A percentile compares a stretch with the other conserved stretches of the same genome.
phyloP scores from a whole-genome alignment of 1,284 basidiomycete species.

The Ceratobasidium sp. region DNA sequence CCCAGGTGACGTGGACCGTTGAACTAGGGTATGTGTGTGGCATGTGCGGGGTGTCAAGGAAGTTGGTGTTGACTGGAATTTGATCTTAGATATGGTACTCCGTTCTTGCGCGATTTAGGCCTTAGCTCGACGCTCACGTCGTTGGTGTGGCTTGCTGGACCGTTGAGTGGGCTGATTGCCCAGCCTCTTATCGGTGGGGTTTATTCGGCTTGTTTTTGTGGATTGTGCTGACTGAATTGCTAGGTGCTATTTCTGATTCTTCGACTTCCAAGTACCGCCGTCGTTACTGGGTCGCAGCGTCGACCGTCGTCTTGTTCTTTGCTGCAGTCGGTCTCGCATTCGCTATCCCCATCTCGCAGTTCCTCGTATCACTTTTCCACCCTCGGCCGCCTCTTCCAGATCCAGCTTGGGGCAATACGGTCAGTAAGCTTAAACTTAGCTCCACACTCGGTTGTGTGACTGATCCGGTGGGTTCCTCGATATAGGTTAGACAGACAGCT shows the following conservation, averaged over 20 bases:
- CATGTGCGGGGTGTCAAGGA: slow-evolving; percentile 42
- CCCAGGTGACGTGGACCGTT: slow-evolving; percentile 93
- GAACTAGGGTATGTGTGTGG: slow-evolving; percentile 77
- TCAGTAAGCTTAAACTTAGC: slow-evolving; percentile 56
- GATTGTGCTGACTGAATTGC: slow-evolving; percentile 14
- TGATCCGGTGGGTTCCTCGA: slow-evolving; percentile 44
- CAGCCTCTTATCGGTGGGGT: slow-evolving; percentile 91
- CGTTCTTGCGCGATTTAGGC: slow-evolving; percentile 90
- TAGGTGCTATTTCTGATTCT: slow-evolving; percentile 93
- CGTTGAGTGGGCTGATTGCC: slow-evolving; percentile 91
- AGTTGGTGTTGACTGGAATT: slow-evolving; percentile 44
- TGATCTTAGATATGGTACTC: slow-evolving; percentile 86
- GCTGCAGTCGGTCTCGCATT: slow-evolving; percentile 83
- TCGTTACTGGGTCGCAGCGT: slow-evolving; percentile 89
- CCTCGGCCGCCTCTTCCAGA: slow-evolving; percentile 91
- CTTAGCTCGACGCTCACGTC: slow-evolving; percentile 92
- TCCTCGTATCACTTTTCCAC: slow-evolving; percentile 84
- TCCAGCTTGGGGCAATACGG: slow-evolving; percentile 74
- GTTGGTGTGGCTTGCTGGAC: slow-evolving; percentile 97
- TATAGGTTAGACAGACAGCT: slow-evolving; percentile 75
- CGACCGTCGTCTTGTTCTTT: slow-evolving; percentile 78
- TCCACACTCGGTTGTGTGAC: slow-evolving; percentile 43
- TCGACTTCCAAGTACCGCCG: slow-evolving; percentile 89
- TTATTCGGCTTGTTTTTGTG: neutral
- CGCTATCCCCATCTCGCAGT: slow-evolving; percentile 78